Evolutionary conservation across 2,329 filamentous ascomycete genomes (phyloP).

Genomic region (Emmonsiellopsis sp.): DNA sequence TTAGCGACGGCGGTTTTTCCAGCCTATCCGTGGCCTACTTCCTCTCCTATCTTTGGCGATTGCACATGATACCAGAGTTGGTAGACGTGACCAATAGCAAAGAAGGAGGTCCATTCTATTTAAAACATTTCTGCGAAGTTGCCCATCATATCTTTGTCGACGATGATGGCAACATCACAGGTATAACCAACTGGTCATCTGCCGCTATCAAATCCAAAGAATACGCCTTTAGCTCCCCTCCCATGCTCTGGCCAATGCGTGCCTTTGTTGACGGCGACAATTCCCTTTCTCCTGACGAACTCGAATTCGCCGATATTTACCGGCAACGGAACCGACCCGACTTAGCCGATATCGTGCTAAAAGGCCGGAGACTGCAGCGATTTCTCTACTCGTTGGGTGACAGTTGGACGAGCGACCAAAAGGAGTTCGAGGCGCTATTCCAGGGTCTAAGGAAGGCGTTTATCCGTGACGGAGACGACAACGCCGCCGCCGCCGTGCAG

Average conservation of each 20-base stretch:
- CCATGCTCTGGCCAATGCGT: constrained; percentile 1
- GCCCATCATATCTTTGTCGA: constrained; percentile 2
- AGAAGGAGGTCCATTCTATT: constrained; percentile 2
- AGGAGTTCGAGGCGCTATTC: constrained; percentile 1
- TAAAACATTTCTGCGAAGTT: constrained; percentile 1
- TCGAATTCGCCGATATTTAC: constrained; percentile 1
- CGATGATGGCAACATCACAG: constrained; percentile 1
- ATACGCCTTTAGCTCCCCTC: constrained; percentile 1
- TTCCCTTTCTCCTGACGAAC: not conserved
- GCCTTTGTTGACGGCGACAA: constrained; percentile 1
- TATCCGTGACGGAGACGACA: not conserved
- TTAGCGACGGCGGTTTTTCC: constrained; percentile 1
- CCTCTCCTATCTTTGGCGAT: constrained; percentile 4
- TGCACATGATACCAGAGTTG: not conserved
- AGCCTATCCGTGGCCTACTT: not conserved
- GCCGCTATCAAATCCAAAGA: not conserved
- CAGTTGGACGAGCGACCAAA: constrained; percentile 1
- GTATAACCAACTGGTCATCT: not conserved
- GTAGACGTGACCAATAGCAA: not conserved
- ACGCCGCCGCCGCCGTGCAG: not conserved
- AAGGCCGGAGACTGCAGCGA: not conserved
- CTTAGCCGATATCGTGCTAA: not conserved
- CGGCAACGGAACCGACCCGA: not conserved
- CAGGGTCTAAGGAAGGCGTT: constrained; percentile 1
- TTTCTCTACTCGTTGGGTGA: constrained; percentile 1